Base-by-base conservation (phyloP, 2,329 filamentous ascomycete genomes). In the Hansfordia pulvinata region DNA sequence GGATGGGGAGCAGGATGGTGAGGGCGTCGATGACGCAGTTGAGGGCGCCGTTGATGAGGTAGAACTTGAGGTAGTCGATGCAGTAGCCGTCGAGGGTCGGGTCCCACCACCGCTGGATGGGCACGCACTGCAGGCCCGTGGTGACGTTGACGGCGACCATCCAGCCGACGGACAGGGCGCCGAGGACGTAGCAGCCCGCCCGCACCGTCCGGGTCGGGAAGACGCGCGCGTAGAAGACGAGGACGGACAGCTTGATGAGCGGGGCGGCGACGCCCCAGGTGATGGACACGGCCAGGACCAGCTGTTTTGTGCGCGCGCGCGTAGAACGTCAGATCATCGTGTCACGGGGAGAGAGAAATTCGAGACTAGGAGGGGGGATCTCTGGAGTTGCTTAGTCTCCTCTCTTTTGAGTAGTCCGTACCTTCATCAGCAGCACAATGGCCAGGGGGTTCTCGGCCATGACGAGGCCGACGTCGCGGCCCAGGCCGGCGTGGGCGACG, bases 111-210 rank as follows among this genome's bases (percentile, higher is more conserved):
- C 16, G 32, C 10, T 28, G n/a, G 17, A 36, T 31, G 3, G 35
- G 35, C 8, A 10, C 25, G 16, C 35, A 37, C 10, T 24, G 41
- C 0, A 44, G 49, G 10, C 49, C 48, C 8, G 60, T 39, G 10
- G 49, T 33, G 3, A 47, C 43, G 22, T 46, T 49, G 33, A 52
- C 40, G 21, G 55, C 46, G 0, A 43, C 35, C 10, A 54, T 37
- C 21, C 35, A 41, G 8, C 43, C 38, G 4, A 41, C 23, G 15
- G 23, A 37, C 13, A 18, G 9, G 2, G 16, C 15, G 4, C 23
- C 31, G 13, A 37, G 26, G 6, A 26, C 19, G 13, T 30, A 32
- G 2, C 29, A 27, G 23, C 33, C 31, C 12, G 31, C 28, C 5
- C 28, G 25, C 14, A 37, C 16, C 11, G 18, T 25, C 21, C 12